Evolutionary conservation across 805 yeast species (phyloP), one percentile per base, ranked within the genome.

Genomic region (Nakazawaea pomicola): DNA sequence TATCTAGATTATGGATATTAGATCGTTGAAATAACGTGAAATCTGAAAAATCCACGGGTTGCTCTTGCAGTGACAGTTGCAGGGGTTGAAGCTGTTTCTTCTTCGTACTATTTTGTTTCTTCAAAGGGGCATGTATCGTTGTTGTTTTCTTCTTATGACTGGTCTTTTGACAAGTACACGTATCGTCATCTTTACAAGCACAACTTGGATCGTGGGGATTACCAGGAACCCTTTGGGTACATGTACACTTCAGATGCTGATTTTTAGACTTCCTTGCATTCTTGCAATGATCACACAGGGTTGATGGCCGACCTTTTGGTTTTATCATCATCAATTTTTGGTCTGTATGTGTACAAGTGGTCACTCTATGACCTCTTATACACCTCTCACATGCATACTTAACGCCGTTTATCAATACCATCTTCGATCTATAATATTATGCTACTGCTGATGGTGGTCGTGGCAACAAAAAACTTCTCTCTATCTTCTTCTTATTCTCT

Each of bases 331-430:
- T 82, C 50, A 93, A 66, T 4, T 95, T 95, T 55, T 86, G 87
- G 50, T 93, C 96, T 0, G 90, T 78, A 59, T 93, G 99, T 33
- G 83, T 80, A 62, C 99, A 93, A 2, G 95, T 79, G 1, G 96
- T 85, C 34, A 91, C 99, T 40, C 99, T 70, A 57, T 93, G 99
- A 33, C 99, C 99, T 46, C 99, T 73, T 36, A 93, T 90, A 62
- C 99, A 91, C 46, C 96, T 43, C 52, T 89, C 95, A 60, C 99
- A 91, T 45, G 99, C 98, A 61, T 89, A 91, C 58, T 93, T 91
- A 49, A 86, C 82, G 29, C 97, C 98, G 54, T 89, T 87, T 39
- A 91, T 80, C 40, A 87, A 68, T 43, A 91, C 96, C 97, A 90
- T 91, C 12, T 11, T 39, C 40, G 24, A 31, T 9, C 18, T n/a